These are phyloP conservation scores for Mycena vitilis DNA, from an alignment of 768 basidiomycete species.

Conservation along the genomic window DNA sequence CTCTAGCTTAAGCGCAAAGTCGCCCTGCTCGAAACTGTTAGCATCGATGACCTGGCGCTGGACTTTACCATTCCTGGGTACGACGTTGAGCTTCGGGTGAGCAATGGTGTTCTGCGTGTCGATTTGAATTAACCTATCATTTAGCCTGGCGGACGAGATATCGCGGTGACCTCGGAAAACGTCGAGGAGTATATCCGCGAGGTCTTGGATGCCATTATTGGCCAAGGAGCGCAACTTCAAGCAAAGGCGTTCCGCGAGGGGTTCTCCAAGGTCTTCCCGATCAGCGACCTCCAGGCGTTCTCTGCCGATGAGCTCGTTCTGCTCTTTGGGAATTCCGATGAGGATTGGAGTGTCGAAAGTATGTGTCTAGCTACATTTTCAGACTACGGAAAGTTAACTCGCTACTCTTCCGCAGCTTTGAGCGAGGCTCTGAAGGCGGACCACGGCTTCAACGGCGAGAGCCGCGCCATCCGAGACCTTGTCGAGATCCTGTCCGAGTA, in stretches of 20 bases:
- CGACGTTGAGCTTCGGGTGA: slow-evolving; percentile 88
- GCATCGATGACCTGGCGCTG: slow-evolving; percentile 87
- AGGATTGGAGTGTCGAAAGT: slow-evolving; percentile 97
- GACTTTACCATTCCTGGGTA: slow-evolving; percentile 99
- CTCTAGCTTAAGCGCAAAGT: slow-evolving; percentile 66
- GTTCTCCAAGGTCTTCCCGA: slow-evolving; percentile 96
- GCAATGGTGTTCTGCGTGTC: slow-evolving; percentile 37
- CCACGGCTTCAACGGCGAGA: slow-evolving; percentile 97
- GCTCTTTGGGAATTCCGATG: slow-evolving; percentile 96
- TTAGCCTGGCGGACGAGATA: slow-evolving; percentile 83
- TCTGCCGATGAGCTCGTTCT: slow-evolving; percentile 95
- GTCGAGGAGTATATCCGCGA: slow-evolving; percentile 90
- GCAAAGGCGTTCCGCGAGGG: slow-evolving; percentile 94
- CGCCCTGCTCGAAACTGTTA: slow-evolving; percentile 68
- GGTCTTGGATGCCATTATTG: slow-evolving; percentile 90
- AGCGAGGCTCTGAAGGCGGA: slow-evolving; percentile 95
- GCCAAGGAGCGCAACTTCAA: slow-evolving; percentile 80
- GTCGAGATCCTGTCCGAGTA: slow-evolving; percentile 89
- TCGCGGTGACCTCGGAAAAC: slow-evolving; percentile 87
- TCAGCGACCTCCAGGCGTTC: slow-evolving; percentile 90
- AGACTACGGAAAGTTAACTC: slow-evolving; percentile 32
- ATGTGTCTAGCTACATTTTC: slow-evolving; percentile 45
- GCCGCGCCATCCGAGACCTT: slow-evolving; percentile 88
- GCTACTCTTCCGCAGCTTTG: slow-evolving; percentile 65
- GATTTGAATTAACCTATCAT: slow-evolving; percentile 4